Evolutionary conservation across 768 basidiomycete species (phyloP).

Genomic region (Tricholomella constricta): DNA sequence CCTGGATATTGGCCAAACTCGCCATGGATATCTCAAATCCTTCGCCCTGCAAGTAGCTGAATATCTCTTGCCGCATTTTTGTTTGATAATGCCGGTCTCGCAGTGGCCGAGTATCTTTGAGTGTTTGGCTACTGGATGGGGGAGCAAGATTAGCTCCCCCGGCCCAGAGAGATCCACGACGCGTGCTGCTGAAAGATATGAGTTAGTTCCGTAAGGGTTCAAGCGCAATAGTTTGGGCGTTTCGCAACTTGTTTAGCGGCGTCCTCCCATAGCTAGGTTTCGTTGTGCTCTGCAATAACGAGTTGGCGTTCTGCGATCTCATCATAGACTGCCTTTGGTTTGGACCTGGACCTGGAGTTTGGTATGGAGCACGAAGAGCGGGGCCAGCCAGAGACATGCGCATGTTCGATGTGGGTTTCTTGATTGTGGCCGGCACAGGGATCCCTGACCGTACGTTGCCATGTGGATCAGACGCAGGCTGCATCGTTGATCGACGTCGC

Average conservation of each 20-base stretch:
- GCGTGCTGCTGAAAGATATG: constrained; percentile 52
- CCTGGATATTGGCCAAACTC: constrained; percentile 75
- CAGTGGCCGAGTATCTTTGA: constrained; percentile 77
- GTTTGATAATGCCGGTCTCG: constrained; percentile 74
- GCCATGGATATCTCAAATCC: constrained; percentile 70
- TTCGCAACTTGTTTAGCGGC: constrained; percentile 63
- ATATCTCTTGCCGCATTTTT: constrained; percentile 78
- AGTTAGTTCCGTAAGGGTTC: neutral
- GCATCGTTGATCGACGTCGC: constrained; percentile 61
- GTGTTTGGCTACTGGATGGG: constrained; percentile 52
- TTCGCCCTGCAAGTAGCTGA: constrained; percentile 63
- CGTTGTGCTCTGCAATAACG: constrained; percentile 67
- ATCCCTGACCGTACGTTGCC: constrained; percentile 61
- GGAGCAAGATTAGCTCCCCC: constrained; percentile 51
- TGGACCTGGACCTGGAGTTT: constrained; percentile 38
- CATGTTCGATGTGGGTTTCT: constrained; percentile 63
- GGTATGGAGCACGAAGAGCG: constrained; percentile 59
- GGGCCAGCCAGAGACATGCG: constrained; percentile 78
- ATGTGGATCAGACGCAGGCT: constrained; percentile 50
- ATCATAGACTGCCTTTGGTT: constrained; percentile 71
- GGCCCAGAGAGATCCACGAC: constrained; percentile 76
- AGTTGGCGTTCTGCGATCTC: constrained; percentile 68
- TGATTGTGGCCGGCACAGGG: constrained; percentile 73
- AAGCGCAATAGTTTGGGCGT: constrained; percentile 8
- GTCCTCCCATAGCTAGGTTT: constrained; percentile 73